phyloP scores from a whole-genome alignment of 495 filamentous ascomycete species.

The Hypoxylon cercidicola region DNA sequence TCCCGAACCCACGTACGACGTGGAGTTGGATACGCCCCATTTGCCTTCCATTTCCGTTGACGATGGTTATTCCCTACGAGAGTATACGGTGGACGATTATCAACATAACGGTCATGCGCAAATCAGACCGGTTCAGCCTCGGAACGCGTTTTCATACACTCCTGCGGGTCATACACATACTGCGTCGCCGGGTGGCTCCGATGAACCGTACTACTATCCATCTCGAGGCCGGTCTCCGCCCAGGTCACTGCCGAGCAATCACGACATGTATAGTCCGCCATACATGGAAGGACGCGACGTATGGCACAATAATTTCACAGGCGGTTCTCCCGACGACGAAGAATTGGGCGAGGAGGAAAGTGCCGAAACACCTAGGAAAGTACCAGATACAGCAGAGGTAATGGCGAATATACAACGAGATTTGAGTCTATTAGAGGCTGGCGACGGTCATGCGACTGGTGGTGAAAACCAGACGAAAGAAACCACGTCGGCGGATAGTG shows the following conservation, averaged over 20 bases:
- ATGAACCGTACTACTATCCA: conserved; percentile 52
- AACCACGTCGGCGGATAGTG: conserved; percentile 19
- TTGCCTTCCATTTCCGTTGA: conserved; percentile 48
- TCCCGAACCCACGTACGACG: conserved; percentile 47
- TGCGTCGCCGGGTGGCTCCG: conserved; percentile 39
- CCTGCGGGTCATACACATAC: conserved; percentile 37
- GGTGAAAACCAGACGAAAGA: conserved; percentile 34
- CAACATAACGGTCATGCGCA: conserved; percentile 38
- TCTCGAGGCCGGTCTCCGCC: conserved; percentile 58
- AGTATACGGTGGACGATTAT: conserved; percentile 46
- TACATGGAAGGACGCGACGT: conserved; percentile 27
- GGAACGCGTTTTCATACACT: conserved; percentile 48
- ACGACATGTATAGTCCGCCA: conserved; percentile 41
- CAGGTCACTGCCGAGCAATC: conserved; percentile 55
- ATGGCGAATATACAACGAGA: conserved; percentile 32
- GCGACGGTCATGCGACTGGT: conserved; percentile 30
- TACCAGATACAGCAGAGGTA: conserved; percentile 21
- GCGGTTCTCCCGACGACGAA: conserved; percentile 20
- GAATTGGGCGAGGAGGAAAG: conserved; percentile 34
- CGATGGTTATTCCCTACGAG: conserved; percentile 44
- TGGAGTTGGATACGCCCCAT: conserved; percentile 34
- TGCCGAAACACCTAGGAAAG: conserved; percentile 32
- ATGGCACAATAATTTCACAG: conserved; percentile 42
- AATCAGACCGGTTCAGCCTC: conserved; percentile 47
- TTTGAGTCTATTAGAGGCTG: conserved; percentile 35